Conservation (phyloP, 202 grass and related monocot species). For the Setaria italica region DNA sequence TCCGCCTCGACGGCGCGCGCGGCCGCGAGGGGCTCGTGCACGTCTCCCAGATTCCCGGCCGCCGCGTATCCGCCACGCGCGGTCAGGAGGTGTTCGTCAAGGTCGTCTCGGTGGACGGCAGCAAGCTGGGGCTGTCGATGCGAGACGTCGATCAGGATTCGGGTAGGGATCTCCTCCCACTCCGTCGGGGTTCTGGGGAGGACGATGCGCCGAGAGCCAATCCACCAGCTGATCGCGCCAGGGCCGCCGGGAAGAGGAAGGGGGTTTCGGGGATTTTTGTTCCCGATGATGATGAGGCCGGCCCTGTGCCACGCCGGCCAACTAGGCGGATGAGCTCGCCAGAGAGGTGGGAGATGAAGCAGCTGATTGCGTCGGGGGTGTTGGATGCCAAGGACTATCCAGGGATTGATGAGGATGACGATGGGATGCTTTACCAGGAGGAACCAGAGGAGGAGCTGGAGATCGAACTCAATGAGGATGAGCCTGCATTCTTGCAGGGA, state of each 20-base stretch:
- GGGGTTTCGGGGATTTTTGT: slow-evolving; percentile 73
- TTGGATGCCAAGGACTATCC: slow-evolving; percentile 63
- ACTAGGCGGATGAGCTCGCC: slow-evolving; percentile 78
- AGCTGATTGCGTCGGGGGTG: slow-evolving; percentile 83
- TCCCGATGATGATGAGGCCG: slow-evolving; percentile 52
- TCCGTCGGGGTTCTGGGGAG: slow-evolving; percentile 33
- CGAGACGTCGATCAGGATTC: slow-evolving; percentile 76
- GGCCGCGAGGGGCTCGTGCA: slow-evolving; percentile 90
- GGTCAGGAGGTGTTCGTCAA: slow-evolving; percentile 85
- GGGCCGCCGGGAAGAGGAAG: slow-evolving; percentile 33
- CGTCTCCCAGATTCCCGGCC: slow-evolving; percentile 64
- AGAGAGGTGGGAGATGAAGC: slow-evolving; percentile 84
- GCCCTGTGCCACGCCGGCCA: slow-evolving; percentile 35
- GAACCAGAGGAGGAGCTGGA: slow-evolving; percentile 78
- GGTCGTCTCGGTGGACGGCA: slow-evolving; percentile 63
- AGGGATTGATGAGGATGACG: slow-evolving; percentile 62
- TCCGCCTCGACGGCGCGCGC: slow-evolving; percentile 54
- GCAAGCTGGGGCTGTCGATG: slow-evolving; percentile 73
- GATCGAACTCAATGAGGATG: slow-evolving; percentile 86
- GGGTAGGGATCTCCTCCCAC: slow-evolving; percentile 62
- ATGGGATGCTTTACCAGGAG: slow-evolving; percentile 61
- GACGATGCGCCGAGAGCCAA: slow-evolving; percentile 37
- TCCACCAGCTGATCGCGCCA: slow-evolving; percentile 13
- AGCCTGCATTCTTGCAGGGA: slow-evolving; percentile 74
- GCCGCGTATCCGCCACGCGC: slow-evolving; percentile 45